These are phyloP conservation scores for Cladosporium velox DNA, from an alignment of 2,329 filamentous ascomycete species.

Conservation along the genomic window DNA sequence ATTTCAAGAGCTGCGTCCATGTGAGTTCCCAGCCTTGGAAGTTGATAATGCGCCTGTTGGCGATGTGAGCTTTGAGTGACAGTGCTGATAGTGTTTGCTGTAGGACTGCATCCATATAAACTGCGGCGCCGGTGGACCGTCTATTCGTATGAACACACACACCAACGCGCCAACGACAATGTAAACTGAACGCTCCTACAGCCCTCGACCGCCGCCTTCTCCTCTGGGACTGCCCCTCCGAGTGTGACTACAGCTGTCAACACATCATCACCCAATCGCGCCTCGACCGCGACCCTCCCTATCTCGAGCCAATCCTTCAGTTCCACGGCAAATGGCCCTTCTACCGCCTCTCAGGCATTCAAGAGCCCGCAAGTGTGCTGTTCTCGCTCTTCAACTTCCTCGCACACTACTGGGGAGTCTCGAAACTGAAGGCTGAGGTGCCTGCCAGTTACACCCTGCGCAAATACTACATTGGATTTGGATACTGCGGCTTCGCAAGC, in stretches of 20 bases:
- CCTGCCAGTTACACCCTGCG: conserved; percentile 74
- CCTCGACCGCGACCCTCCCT: conserved; percentile 63
- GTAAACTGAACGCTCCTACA: conserved; percentile 43
- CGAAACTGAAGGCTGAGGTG: conserved; percentile 67
- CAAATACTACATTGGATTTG: conserved; percentile 77
- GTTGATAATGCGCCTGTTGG: background rate
- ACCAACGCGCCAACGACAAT: background rate
- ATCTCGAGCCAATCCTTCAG: conserved; percentile 72
- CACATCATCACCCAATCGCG: conserved; percentile 81
- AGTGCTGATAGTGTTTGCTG: conserved; percentile 1
- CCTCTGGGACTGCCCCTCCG: conserved; percentile 86
- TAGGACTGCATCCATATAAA: conserved; percentile 81
- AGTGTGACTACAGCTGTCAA: conserved; percentile 98
- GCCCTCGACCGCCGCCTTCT: conserved; percentile 83
- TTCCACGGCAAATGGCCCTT: conserved; percentile 99
- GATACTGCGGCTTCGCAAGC: conserved; percentile 76
- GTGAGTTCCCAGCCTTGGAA: conserved; percentile 51
- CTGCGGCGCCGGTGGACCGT: conserved; percentile 66
- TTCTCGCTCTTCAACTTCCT: conserved; percentile 91
- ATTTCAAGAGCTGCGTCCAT: conserved; percentile 84
- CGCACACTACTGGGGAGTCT: conserved; percentile 78
- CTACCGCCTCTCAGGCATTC: conserved; percentile 82
- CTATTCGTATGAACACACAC: conserved; percentile 61
- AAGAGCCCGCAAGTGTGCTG: conserved; percentile 90
- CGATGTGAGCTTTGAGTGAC: background rate